Percentiles rank a stretch among this genome's conserved stretches.
phyloP scores from a whole-genome alignment of 345 rosid species.

The Populus davidiana region DNA sequence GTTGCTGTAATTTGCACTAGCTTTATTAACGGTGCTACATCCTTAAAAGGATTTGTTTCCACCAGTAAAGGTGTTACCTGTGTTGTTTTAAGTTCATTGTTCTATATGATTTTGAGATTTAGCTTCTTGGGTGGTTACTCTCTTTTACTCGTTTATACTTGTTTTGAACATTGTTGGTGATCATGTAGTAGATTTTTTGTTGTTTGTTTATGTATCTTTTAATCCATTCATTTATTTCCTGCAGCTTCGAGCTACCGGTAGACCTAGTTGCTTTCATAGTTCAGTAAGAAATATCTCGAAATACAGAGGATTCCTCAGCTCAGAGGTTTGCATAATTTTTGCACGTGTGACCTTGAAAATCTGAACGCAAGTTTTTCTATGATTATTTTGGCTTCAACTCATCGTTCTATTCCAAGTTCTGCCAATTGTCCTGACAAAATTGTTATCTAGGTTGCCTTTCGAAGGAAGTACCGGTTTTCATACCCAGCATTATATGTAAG shows the following conservation, averaged over 20 bases:
- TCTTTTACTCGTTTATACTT: background rate
- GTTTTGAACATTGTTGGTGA: background rate
- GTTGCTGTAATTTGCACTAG: background rate
- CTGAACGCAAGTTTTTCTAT: background rate
- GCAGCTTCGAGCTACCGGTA: slow-evolving; percentile 39
- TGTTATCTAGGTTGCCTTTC: slow-evolving; percentile 40
- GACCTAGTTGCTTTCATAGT: slow-evolving; percentile 31
- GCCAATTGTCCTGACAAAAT: background rate
- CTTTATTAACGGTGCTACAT: background rate
- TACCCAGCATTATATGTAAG: slow-evolving; percentile 51
- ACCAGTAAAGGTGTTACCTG: background rate
- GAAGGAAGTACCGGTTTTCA: slow-evolving; percentile 36
- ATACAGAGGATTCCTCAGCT: slow-evolving; percentile 40
- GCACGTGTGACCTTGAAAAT: background rate
- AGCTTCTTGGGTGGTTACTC: background rate
- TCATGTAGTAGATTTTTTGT: background rate
- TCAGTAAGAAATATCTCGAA: slow-evolving; percentile 40
- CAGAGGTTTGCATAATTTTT: slow-evolving; percentile 49
- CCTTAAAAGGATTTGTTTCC: background rate
- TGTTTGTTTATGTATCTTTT: background rate
- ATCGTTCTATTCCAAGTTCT: background rate
- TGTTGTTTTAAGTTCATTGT: background rate
- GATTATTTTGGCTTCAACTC: background rate
- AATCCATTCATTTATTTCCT: slow-evolving; percentile 5
- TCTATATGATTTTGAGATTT: slow-evolving; percentile 2